These are phyloP conservation scores for Trypanosoma melophagium DNA, from an alignment of 208 protist species.

Conservation along the genomic window DNA sequence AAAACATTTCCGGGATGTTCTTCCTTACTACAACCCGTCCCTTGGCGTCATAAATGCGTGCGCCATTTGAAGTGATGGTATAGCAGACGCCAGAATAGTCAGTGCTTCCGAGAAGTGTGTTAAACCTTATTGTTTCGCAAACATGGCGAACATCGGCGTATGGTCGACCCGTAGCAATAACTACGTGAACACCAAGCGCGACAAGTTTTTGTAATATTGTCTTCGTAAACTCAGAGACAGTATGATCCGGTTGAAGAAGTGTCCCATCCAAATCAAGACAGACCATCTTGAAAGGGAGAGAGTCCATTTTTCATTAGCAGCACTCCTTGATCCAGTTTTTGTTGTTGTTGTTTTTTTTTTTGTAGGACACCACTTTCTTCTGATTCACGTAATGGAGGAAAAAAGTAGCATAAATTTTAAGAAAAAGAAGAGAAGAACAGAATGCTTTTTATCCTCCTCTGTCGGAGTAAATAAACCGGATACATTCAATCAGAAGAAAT, in stretches of 20 bases:
- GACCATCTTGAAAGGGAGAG: constrained; percentile 31
- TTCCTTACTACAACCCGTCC: constrained; percentile 37
- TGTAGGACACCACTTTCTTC: no score
- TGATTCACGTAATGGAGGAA: no score
- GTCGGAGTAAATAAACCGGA: no score
- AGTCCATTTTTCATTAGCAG: no score
- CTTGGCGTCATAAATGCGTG: constrained; percentile 62
- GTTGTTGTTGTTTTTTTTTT: no score
- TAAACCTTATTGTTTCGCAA: no score
- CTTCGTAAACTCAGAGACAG: constrained; percentile 34
- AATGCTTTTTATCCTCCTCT: no score
- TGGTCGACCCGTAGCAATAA: constrained; percentile 76
- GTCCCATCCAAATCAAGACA: constrained; percentile 56
- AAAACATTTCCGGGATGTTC: no score
- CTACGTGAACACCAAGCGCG: constrained; percentile 64
- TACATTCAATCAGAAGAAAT: no score
- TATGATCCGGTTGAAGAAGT: constrained; percentile 33
- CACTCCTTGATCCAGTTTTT: no score
- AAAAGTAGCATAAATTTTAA: no score
- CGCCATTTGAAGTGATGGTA: constrained; percentile 64
- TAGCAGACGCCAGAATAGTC: constrained; percentile 32
- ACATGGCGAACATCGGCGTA: constrained; percentile 45
- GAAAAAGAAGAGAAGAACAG: no score
- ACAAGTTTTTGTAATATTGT: constrained; percentile 51
- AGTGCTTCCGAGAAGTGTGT: constrained; percentile 1